These are phyloP conservation scores for Corylus avellana DNA, from an alignment of 306 rosid species.

Conservation along the genomic window DNA sequence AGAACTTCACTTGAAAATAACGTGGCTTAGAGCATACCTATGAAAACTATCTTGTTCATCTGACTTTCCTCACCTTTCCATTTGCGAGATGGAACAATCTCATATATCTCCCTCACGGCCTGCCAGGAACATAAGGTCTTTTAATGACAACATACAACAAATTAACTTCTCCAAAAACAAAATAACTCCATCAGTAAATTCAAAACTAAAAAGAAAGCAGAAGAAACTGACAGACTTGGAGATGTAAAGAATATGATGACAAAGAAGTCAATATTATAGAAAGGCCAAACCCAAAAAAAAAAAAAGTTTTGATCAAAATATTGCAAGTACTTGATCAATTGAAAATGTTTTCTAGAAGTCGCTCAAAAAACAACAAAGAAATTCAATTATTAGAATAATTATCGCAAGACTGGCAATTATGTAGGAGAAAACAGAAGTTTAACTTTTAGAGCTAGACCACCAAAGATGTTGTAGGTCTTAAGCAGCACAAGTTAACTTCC, in stretches of 20 bases:
- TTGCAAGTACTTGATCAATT: not conserved
- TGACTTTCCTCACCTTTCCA: constrained; percentile 72
- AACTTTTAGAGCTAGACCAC: not conserved
- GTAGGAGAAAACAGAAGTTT: not conserved
- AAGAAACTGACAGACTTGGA: not conserved
- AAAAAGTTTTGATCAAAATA: too few relatives aligned
- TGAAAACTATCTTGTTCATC: constrained; percentile 80
- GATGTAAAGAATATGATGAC: not conserved
- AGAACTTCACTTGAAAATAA: not conserved
- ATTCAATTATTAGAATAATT: too few relatives aligned
- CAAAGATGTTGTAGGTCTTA: not conserved
- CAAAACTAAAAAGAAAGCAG: not conserved
- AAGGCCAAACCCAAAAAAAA: too few relatives aligned
- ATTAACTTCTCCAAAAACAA: constrained; percentile 7
- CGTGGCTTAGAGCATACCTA: constrained; percentile 46
- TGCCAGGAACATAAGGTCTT: constrained; percentile 29
- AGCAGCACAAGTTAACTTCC: constrained; percentile 5
- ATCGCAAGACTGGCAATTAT: not conserved
- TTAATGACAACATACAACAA: not conserved
- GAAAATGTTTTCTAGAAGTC: not conserved
- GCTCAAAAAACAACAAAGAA: not conserved
- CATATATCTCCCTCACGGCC: constrained; percentile 92
- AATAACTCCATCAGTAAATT: not conserved
- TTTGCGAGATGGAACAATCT: constrained; percentile 81
- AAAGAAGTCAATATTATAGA: not conserved